phyloP scores from a whole-genome alignment of 2,329 filamentous ascomycete genomes.

The Venturia nashicola region DNA sequence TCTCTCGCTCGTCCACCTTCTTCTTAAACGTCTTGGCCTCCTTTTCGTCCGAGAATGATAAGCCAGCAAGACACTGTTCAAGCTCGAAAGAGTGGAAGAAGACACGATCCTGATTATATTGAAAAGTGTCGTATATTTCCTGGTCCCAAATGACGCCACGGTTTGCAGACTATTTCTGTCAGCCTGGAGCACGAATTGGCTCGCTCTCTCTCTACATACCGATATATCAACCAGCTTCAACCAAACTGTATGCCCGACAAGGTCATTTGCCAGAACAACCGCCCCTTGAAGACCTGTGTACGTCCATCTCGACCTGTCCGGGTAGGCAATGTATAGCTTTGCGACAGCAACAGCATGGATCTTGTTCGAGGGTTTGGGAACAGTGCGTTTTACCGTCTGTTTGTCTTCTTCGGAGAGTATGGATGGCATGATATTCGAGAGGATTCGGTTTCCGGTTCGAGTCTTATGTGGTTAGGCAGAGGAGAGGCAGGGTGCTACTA shows the following conservation, averaged over 20 bases:
- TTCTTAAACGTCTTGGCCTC: conserved; percentile 95
- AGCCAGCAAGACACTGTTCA: conserved; percentile 76
- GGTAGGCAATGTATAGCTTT: conserved; percentile 85
- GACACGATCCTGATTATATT: conserved; percentile 90
- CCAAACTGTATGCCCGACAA: conserved; percentile 94
- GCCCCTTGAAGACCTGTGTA: conserved; percentile 91
- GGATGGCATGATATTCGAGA: conserved; percentile 34
- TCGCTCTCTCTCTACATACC: conserved; percentile 40
- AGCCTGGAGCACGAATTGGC: background rate
- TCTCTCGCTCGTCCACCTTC: conserved; percentile 93
- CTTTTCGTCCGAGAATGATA: conserved; percentile 94
- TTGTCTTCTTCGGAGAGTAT: conserved; percentile 88
- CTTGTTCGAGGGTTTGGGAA: conserved; percentile 92
- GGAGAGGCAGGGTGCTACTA: background rate
- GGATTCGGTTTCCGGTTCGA: background rate
- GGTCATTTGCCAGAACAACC: conserved; percentile 79
- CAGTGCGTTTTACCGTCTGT: conserved; percentile 86
- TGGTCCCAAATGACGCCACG: conserved; percentile 93
- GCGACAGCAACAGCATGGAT: conserved; percentile 93
- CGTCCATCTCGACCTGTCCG: conserved; percentile 75
- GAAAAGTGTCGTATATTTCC: conserved; percentile 91
- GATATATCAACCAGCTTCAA: conserved; percentile 95
- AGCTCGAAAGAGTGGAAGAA: conserved; percentile 98
- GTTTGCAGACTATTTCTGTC: conserved; percentile 47
- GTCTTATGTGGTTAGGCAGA: conserved; percentile 1